Percentiles rank a stretch among this genome's conserved stretches.
These are phyloP conservation scores for Naegleria lovaniensis DNA, from an alignment of 208 protist genomes.

Conservation along the genomic window DNA sequence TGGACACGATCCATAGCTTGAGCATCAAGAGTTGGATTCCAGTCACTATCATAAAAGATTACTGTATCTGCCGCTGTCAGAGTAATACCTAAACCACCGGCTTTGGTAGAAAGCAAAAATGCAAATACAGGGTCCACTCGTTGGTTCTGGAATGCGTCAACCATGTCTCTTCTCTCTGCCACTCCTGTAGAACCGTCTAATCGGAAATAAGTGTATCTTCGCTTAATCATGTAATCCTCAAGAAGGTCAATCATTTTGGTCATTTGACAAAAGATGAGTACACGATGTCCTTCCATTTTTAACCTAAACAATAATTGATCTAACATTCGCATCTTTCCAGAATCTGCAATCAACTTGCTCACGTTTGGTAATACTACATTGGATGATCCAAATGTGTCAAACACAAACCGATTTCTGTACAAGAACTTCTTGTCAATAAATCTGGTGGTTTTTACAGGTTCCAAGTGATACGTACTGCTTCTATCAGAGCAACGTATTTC, in stretches of 20 bases:
- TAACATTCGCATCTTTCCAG: not conserved
- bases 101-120: slow-evolving; percentile 77
- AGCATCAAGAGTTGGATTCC: slow-evolving; percentile 62
- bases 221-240: slow-evolving; percentile 42
- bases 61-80: slow-evolving; percentile 64
- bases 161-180: slow-evolving; percentile 42
- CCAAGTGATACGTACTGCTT: not conserved
- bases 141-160: slow-evolving; percentile 65
- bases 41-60: slow-evolving; percentile 60
- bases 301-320: slow-evolving; percentile 45
- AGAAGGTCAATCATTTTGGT: slow-evolving; percentile 80
- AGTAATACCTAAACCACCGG: slow-evolving; percentile 60
- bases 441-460: not conserved
- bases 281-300: slow-evolving; percentile 67
- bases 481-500: not conserved
- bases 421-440: slow-evolving; percentile 13
- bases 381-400: not conserved
- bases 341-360: slow-evolving; percentile 33
- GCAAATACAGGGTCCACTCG: slow-evolving; percentile 51
- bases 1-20: slow-evolving; percentile 71
- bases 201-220: not conserved
- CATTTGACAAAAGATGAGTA: slow-evolving; percentile 98
- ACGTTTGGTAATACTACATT: not conserved
- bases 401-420: not conserved
- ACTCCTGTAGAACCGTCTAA: not conserved